Conservation (phyloP, 2,329 filamentous ascomycete genomes). For the Diaporthe sp. region DNA sequence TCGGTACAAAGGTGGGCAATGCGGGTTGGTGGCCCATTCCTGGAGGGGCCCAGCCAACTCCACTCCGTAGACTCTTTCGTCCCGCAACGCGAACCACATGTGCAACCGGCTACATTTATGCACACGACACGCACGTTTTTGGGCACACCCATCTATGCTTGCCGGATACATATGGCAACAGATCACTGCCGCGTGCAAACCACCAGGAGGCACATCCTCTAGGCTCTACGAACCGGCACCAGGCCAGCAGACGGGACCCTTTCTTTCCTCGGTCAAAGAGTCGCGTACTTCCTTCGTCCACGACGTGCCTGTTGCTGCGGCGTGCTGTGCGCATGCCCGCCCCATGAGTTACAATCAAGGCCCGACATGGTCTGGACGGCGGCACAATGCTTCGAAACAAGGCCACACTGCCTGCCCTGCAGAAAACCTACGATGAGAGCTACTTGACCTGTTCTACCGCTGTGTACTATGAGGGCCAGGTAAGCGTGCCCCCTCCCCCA, state of each 20-base stretch:
- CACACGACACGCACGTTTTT: constrained; percentile 3
- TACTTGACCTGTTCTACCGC: constrained; percentile 96
- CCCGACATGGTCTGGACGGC: constrained; percentile 36
- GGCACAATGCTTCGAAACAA: constrained; percentile 67
- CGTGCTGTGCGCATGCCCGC: constrained; percentile 24
- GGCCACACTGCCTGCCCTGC: constrained; percentile 76
- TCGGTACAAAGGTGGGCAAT: background rate
- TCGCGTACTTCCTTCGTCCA: background rate
- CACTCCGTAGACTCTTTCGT: constrained; percentile 28
- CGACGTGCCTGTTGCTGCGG: background rate
- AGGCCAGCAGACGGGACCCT: background rate
- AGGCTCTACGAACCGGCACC: background rate
- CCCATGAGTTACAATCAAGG: constrained; percentile 26
- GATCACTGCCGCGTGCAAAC: background rate
- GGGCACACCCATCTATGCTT: background rate
- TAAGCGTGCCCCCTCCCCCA: constrained; percentile 54
- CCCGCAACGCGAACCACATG: constrained; percentile 30
- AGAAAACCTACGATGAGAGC: constrained; percentile 98
- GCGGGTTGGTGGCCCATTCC: constrained; percentile 23
- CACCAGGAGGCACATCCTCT: no score
- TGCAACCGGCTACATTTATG: constrained; percentile 13
- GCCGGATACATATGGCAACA: background rate
- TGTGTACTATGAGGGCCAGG: constrained; percentile 95
- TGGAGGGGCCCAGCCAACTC: constrained; percentile 6
- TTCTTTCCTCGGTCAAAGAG: background rate